Conservation (phyloP, 78 protist species). For the Paulinella micropora region DNA sequence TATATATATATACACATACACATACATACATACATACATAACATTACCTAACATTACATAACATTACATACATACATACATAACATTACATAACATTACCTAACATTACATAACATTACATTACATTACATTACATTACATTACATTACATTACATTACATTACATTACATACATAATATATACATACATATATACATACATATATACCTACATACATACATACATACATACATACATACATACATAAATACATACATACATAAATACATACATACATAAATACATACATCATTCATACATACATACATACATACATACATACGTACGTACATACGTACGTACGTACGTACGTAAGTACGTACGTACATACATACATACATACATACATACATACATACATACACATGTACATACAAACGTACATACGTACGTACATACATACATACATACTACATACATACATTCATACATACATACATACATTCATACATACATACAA, state of each 20-base stretch:
- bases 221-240: not conserved
- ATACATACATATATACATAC: not conserved
- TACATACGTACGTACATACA: not conserved
- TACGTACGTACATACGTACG: not conserved
- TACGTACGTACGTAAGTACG: not conserved
- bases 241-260: not conserved
- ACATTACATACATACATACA: not conserved
- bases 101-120: not conserved
- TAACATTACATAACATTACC: not conserved
- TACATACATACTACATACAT: not conserved
- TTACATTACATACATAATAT: not conserved
- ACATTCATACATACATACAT: not conserved
- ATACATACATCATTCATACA: not conserved
- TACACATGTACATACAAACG: not conserved
- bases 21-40: not conserved
- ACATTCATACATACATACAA: not conserved
- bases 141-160: not conserved
- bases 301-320: not conserved
- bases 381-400: not conserved
- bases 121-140: not conserved
- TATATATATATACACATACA: not conserved
- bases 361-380: not conserved
- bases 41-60: not conserved
- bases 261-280: not conserved
- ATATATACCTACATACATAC: not conserved